Conservation (phyloP, 257 asterid species). For the Capsicum rhomboideum region DNA sequence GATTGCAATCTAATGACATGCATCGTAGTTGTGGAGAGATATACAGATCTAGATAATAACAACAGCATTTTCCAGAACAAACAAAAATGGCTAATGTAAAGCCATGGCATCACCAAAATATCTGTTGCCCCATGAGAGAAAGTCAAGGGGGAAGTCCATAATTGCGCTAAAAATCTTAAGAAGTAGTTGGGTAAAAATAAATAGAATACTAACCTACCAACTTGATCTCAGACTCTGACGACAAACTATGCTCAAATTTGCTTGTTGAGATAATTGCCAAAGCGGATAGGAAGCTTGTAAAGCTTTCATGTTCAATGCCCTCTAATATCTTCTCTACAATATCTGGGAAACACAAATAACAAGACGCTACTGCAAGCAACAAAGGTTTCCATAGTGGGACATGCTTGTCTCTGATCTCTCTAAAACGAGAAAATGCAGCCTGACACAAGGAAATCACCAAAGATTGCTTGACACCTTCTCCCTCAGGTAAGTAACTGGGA, state of each 20-base stretch:
- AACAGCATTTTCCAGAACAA: background rate
- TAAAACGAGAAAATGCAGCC: constrained; percentile 31
- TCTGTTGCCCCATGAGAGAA: background rate
- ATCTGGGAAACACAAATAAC: constrained; percentile 30
- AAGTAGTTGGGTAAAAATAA: background rate
- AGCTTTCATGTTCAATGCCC: constrained; percentile 19
- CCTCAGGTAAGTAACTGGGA: constrained; percentile 20
- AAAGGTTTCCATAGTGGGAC: constrained; percentile 33
- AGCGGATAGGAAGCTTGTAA: constrained; percentile 19
- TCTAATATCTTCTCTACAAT: constrained; percentile 18
- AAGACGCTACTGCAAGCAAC: constrained; percentile 28
- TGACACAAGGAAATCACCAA: constrained; percentile 16
- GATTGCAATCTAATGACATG: background rate
- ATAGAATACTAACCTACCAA: constrained; percentile 25
- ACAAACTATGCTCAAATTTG: constrained; percentile 22
- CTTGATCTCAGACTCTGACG: constrained; percentile 25
- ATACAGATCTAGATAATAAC: background rate
- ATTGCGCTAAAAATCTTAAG: background rate
- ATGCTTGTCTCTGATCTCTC: constrained; percentile 16
- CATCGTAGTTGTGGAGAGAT: background rate
- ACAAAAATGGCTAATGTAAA: background rate
- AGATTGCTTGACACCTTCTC: constrained; percentile 19
- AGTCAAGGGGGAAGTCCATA: background rate
- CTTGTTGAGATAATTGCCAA: constrained; percentile 17
- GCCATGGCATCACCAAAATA: background rate